A percentile compares a stretch with the other conserved stretches of the same genome.
Conservation (phyloP, 1,284 basidiomycete species). For the Melampsora occidentalis region DNA sequence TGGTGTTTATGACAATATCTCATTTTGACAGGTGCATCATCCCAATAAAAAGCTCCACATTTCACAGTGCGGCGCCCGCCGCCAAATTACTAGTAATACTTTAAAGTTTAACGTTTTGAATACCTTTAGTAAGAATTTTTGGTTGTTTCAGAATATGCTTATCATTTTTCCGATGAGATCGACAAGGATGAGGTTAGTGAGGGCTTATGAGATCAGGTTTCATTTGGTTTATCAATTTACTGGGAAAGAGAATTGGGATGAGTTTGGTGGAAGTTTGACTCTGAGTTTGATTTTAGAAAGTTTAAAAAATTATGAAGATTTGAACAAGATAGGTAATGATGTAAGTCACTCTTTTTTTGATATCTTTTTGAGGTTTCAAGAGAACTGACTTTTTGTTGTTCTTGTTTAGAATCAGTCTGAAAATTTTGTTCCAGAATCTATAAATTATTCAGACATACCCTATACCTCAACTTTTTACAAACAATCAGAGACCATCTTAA, state of each 20-base stretch:
- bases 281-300: background rate
- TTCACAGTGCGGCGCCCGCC: no score
- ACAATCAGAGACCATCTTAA: background rate
- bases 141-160: background rate
- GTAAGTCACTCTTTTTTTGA: background rate
- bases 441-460: background rate
- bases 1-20: no score
- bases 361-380: background rate
- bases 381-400: no score
- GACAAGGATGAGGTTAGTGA: background rate
- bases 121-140: background rate
- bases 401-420: background rate
- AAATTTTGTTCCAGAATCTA: background rate
- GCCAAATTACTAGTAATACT: no score
- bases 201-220: background rate
- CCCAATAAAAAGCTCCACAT: no score
- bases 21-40: no score
- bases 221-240: background rate
- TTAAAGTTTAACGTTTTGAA: background rate
- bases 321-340: background rate
- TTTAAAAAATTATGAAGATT: background rate
- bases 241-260: background rate
- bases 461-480: background rate
- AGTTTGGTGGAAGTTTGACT: background rate
- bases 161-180: background rate